Percentiles rank a stretch among this genome's conserved stretches.
Conservation (phyloP, 192 early-diverging fungal species). For the Phycomyces blakesleeanus region DNA sequence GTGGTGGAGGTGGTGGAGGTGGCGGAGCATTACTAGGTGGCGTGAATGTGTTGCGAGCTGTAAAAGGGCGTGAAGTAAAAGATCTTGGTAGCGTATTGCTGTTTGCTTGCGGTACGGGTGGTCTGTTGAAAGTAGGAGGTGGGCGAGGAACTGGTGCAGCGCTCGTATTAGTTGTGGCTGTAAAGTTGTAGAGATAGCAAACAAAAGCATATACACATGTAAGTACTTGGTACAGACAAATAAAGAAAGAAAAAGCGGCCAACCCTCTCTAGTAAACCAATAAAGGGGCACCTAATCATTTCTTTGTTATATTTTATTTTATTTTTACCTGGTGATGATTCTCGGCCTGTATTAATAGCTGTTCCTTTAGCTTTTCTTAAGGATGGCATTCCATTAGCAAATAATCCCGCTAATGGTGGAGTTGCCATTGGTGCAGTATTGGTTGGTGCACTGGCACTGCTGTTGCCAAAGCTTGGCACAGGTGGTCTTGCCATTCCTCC, state of each 20-base stretch:
- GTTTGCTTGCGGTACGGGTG: background rate
- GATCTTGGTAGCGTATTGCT: background rate
- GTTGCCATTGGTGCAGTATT: background rate
- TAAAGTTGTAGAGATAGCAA: background rate
- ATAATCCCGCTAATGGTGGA: conserved; percentile 31
- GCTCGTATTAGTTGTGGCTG: background rate
- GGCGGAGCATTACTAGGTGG: background rate
- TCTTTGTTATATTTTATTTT: background rate
- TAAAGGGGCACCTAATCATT: background rate
- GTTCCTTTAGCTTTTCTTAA: conserved; percentile 32
- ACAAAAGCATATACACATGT: background rate
- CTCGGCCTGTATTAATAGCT: conserved; percentile 22
- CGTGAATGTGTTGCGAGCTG: background rate
- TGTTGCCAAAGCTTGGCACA: conserved; percentile 11
- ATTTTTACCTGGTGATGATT: background rate
- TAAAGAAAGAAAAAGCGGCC: conserved; percentile 3
- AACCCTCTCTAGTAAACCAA: too few relatives aligned
- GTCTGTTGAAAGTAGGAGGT: conserved; percentile 7
- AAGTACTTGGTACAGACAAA: too few relatives aligned
- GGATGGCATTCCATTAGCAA: conserved; percentile 60
- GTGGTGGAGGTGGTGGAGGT: conserved; percentile 10
- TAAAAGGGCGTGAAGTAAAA: conserved; percentile 4
- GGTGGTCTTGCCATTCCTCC: conserved; percentile 35
- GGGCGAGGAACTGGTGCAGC: background rate
- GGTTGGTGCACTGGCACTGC: conserved; percentile 2